These are phyloP conservation scores for Amyloporia xantha DNA, from an alignment of 768 basidiomycete species.

Conservation along the genomic window DNA sequence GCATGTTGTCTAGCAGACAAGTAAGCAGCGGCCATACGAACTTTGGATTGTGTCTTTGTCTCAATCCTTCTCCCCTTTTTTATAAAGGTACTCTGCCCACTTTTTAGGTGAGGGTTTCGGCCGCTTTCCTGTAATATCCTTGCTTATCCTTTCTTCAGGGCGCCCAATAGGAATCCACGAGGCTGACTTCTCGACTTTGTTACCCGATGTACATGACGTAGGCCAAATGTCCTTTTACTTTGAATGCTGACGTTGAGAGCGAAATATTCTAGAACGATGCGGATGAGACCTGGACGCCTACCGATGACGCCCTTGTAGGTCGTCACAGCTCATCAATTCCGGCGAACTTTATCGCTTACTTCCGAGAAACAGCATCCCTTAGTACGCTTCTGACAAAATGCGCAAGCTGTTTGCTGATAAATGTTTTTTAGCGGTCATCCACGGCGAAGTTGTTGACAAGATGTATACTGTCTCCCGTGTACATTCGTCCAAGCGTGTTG, in stretches of 20 bases:
- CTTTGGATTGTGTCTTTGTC: too few relatives aligned
- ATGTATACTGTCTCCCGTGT: constrained; percentile 65
- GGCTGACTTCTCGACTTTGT: constrained; percentile 60
- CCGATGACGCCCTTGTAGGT: constrained; percentile 27
- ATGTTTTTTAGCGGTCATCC: constrained; percentile 44
- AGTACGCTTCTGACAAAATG: constrained; percentile 35
- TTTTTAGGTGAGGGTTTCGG: constrained; percentile 50
- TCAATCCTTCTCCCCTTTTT: background rate
- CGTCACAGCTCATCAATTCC: constrained; percentile 37
- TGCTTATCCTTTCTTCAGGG: constrained; percentile 30
- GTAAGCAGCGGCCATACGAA: constrained; percentile 29
- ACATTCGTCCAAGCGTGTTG: constrained; percentile 36
- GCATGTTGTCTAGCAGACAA: constrained; percentile 66
- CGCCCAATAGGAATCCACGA: constrained; percentile 65
- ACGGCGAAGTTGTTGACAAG: constrained; percentile 56
- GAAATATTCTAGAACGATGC: constrained; percentile 52
- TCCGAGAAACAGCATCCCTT: constrained; percentile 48
- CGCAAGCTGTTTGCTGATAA: too few relatives aligned
- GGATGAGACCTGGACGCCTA: constrained; percentile 44
- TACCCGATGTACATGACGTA: constrained; percentile 52
- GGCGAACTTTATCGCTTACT: constrained; percentile 41
- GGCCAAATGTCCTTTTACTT: too few relatives aligned
- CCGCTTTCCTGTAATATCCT: background rate
- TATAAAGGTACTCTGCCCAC: constrained; percentile 58
- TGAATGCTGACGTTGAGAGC: too few relatives aligned